Conservation (phyloP, 345 rosid species). For the Lagerstroemia speciosa region DNA sequence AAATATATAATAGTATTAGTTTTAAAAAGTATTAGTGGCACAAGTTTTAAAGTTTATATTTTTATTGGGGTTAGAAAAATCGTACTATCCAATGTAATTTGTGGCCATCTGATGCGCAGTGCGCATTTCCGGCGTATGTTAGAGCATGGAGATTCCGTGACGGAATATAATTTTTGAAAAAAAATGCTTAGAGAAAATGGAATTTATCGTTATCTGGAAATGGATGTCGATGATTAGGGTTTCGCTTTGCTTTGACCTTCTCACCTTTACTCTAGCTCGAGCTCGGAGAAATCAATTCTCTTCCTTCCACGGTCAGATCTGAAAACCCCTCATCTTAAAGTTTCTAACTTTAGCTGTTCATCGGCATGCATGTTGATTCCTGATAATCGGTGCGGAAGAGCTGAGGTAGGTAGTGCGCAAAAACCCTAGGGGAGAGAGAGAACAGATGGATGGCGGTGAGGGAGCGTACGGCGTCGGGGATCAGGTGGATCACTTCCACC, state of each 20-base stretch:
- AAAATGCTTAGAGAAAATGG: too few species aligned
- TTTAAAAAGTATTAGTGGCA: too few species aligned
- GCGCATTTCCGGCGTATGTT: too few species aligned
- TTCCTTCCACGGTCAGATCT: background rate
- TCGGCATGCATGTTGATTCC: background rate
- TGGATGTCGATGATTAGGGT: background rate
- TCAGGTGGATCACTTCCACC: constrained; percentile 53
- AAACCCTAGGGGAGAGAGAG: constrained; percentile 14
- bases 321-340: background rate
- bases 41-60: too few species aligned
- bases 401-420: constrained; percentile 1
- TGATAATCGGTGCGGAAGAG: background rate
- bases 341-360: background rate
- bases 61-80: too few species aligned
- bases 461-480: constrained; percentile 18
- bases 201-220: background rate
- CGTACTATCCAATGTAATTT: too few species aligned
- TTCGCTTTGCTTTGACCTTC: background rate
- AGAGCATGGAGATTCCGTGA: too few species aligned
- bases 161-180: too few species aligned
- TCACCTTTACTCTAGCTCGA: background rate
- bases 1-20: too few species aligned
- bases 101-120: too few species aligned
- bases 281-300: background rate
- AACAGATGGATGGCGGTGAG: background rate